Evolutionary conservation across 148 eudicot genomes (phyloP).

Genomic region (Diospyros lotus): DNA sequence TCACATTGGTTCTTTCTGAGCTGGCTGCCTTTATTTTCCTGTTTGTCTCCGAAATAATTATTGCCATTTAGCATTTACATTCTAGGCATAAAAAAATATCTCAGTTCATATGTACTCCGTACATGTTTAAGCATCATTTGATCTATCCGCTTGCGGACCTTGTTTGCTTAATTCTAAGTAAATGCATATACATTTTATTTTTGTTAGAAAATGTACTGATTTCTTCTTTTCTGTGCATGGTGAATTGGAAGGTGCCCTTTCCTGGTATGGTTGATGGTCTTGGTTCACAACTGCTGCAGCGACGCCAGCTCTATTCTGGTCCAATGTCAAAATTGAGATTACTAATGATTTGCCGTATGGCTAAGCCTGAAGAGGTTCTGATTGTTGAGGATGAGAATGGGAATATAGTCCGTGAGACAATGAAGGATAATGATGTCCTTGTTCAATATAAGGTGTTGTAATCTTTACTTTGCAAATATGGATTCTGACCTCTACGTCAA

Average conservation of each 20-base stretch:
- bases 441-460: constrained; percentile 89
- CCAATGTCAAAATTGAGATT: constrained; percentile 89
- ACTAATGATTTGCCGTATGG: constrained; percentile 97
- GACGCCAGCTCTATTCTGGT: constrained; percentile 74
- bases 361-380: constrained; percentile 98
- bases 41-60: too few species aligned
- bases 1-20: too few species aligned
- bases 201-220: neutral
- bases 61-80: too few species aligned
- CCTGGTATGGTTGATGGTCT: constrained; percentile 66
- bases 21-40: too few species aligned
- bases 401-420: constrained; percentile 97
- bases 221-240: neutral
- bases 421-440: constrained; percentile 99
- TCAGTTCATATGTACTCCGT: too few species aligned
- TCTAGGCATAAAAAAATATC: too few species aligned
- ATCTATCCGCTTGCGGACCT: too few species aligned
- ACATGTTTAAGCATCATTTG: too few species aligned
- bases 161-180: neutral
- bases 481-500: neutral
- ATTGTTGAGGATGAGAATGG: constrained; percentile 99
- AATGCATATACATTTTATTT: neutral
- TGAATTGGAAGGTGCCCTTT: constrained; percentile 45
- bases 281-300: constrained; percentile 65
- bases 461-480: constrained; percentile 6